Base-by-base conservation (phyloP, 371 early-diverging fungal species). In the Actinomortierella ambigua region DNA sequence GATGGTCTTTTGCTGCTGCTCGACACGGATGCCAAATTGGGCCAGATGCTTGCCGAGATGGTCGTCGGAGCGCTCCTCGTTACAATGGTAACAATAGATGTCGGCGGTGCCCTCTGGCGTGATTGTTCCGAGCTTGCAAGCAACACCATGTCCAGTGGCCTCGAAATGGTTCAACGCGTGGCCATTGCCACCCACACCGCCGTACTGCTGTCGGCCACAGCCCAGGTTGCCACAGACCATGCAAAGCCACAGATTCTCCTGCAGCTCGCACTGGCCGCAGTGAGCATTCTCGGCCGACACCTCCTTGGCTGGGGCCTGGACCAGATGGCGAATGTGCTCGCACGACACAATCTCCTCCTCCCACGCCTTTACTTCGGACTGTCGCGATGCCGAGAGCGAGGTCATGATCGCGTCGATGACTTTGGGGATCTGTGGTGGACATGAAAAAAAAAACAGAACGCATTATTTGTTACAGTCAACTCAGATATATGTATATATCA, bases 101-200 rank as follows among this genome's bases (percentile, higher is more conserved):
- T 98, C 98, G 26, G 96, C 99, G 1, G 91, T 89, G 53, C 98
- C 98, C 69, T 97, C 98, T n/a, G 97, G 94, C 14, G 97, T 96
- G 52, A 98, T 97, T 0, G 99, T 97, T 3, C 99, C 99, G 11
- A 97, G 81, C 63, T 98, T 97, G 46, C 92, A 89, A 49, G 92
- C 87, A 0, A 95, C 89, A 11, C 85, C 84, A 75, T 99, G 99
- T 0, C 88, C 89, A 0, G 93, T 93, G 15, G 79, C 59, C 47
- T 94, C 85, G 75, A 82, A 97, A 81, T 99, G 99, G 0, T 82
- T 85, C 49, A 95, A 66, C 2, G 92, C 98, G 79, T 99, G 99
- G 27, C 97, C 94, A 77, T 99, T 99, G n/a, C 99, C 99, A n/a
- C 97, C 97, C n/a, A 88, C 79, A 3, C 99, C 99, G 49, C 95